phyloP scores from a whole-genome alignment of 306 rosid genomes.

The Castanea crenata region DNA sequence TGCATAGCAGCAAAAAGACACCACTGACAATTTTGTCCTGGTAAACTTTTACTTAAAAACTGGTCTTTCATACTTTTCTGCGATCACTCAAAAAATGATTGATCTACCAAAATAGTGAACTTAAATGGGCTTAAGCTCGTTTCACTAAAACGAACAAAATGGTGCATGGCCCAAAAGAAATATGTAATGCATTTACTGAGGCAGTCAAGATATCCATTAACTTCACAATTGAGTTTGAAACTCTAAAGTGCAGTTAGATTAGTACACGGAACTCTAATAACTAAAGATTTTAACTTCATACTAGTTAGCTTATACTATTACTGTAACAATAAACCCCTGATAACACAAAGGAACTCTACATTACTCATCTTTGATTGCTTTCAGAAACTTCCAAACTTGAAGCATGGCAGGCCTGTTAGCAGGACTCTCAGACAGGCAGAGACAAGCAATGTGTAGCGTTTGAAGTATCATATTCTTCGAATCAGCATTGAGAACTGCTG shows the following conservation, averaged over 20 bases:
- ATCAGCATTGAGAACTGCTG: slow-evolving; percentile 60
- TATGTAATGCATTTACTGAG: no score
- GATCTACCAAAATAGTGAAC: no score
- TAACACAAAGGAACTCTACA: not conserved
- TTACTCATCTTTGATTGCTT: slow-evolving; percentile 65
- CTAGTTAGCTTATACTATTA: slow-evolving; percentile 23
- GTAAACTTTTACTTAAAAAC: no score
- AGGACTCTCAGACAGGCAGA: slow-evolving; percentile 85
- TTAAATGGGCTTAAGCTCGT: no score
- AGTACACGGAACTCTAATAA: slow-evolving; percentile 1
- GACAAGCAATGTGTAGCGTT: slow-evolving; percentile 73
- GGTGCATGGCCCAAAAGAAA: no score
- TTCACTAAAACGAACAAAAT: no score
- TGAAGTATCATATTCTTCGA: slow-evolving; percentile 84
- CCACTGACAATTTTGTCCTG: no score
- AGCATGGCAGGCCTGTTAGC: slow-evolving; percentile 91
- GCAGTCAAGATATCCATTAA: not conserved
- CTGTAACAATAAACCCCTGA: slow-evolving; percentile 3
- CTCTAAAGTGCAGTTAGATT: slow-evolving; percentile 9
- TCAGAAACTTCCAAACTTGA: slow-evolving; percentile 72
- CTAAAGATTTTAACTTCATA: slow-evolving; percentile 1
- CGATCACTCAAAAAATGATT: not conserved
- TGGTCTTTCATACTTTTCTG: no score
- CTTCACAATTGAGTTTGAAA: not conserved
- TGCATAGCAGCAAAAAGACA: no score